These are phyloP conservation scores for Cyanidiococcus yangmingshanensis DNA, from an alignment of 23 red algal genomes.

Conservation along the genomic window DNA sequence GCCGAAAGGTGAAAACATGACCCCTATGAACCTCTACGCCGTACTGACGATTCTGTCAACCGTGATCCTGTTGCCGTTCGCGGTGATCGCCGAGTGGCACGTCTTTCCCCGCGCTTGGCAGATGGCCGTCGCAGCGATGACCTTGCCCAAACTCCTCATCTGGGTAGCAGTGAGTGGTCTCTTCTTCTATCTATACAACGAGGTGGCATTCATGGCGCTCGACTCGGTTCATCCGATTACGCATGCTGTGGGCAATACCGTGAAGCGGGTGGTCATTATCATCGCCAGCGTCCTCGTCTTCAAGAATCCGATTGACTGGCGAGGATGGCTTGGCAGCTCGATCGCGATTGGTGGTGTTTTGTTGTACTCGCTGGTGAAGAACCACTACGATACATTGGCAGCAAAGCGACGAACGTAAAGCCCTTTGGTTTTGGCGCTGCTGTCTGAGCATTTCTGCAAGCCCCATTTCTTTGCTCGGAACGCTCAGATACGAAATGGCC, in stretches of 20 bases:
- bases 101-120: constrained; percentile 41
- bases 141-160: constrained; percentile 50
- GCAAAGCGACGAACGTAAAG: neutral
- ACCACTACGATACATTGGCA: constrained; percentile 34
- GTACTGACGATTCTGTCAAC: constrained; percentile 70
- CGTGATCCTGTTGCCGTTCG: constrained; percentile 70
- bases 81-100: constrained; percentile 53
- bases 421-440: too few species aligned
- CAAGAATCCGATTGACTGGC: constrained; percentile 53
- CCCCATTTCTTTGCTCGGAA: too few species aligned
- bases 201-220: constrained; percentile 67
- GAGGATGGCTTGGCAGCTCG: constrained; percentile 61
- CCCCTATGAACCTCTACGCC: constrained; percentile 60
- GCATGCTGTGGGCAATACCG: constrained; percentile 78
- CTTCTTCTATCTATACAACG: constrained; percentile 90
- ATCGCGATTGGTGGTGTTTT: constrained; percentile 57
- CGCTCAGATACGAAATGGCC: too few species aligned
- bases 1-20: constrained; percentile 70
- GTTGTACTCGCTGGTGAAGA: constrained; percentile 73
- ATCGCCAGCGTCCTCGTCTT: constrained; percentile 76
- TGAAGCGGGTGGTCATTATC: constrained; percentile 87
- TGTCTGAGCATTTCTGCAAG: too few species aligned
- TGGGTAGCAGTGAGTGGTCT: constrained; percentile 45
- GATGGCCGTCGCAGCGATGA: constrained; percentile 58
- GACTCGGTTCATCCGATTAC: constrained; percentile 63